Evolutionary conservation across 2,329 filamentous ascomycete genomes (phyloP), one percentile per base, ranked within the genome.

Genomic region (Tolypocladium ovalisporum): DNA sequence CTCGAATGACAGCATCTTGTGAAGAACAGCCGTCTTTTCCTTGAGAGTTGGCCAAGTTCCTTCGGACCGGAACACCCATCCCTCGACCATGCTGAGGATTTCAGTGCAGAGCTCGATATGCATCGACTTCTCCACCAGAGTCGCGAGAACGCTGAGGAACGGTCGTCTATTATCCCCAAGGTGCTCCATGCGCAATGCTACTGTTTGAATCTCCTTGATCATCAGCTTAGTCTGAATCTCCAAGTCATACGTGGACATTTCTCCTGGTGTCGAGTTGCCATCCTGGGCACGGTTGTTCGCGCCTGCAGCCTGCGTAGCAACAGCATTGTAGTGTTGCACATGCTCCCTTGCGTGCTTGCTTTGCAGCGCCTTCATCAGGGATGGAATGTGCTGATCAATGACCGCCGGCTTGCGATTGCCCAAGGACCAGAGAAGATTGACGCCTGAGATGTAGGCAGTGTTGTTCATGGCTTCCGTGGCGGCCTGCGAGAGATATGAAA

Each of bases 1-100:
- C 72, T 99, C 94, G 64, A 99, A 99, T 0, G 92, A 86, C 19
- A 97, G 77, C 94, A 99, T 99, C 75, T 99, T 99, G 66, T 96
- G 92, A n/a, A 99, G 76, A 1, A 99, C 94, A 1, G 95, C 95
- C 0, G 93, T 97, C 77, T 99, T 99, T 73, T 99, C 95, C 71
- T 99, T 99, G 1, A 99, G 80, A 0, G 94, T 99, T 0, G 94
- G 94, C 81, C 94, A 97, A 2, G 91, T 94, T 62, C 96, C 94
- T 58, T 90, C 92, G 0, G 90, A 94, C 62, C 90, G 84, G 77
- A 99, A 99, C 7, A 99, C 89, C 95, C 95, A 99, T 36, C 81
- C 83, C 69, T 97, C 93, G 4, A 97, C 93, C 83, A 99, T 93
- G 54, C 87, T 85, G 34, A 99, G 76, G 56, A 99, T 92, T 75